phyloP scores from a whole-genome alignment of 1,139 yeast species.

The Candida glucosophila region DNA sequence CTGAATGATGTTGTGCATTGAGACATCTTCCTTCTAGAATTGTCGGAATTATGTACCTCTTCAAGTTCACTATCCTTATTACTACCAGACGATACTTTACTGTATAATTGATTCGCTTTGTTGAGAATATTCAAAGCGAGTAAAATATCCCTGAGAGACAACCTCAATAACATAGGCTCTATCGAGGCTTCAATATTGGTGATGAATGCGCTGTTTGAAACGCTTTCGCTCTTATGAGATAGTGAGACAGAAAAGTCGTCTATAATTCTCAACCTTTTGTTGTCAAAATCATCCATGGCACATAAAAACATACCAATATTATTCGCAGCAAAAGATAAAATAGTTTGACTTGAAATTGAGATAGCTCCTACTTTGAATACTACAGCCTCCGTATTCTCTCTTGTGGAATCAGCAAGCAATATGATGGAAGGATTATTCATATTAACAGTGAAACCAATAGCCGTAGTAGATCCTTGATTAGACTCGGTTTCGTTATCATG shows the following conservation, averaged over 20 bases:
- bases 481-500: neutral
- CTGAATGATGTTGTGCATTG: conserved; percentile 62
- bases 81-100: neutral
- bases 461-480: neutral
- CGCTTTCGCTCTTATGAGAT: conserved; percentile 63
- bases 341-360: conserved; percentile 59
- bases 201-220: conserved; percentile 46
- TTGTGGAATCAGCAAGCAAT: conserved; percentile 71
- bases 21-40: conserved; percentile 47
- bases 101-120: conserved; percentile 56
- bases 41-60: conserved; percentile 41
- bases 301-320: conserved; percentile 85
- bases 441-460: conserved; percentile 54
- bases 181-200: conserved; percentile 64
- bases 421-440: conserved; percentile 74
- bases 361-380: conserved; percentile 84
- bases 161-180: conserved; percentile 73
- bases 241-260: conserved; percentile 85
- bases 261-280: conserved; percentile 58
- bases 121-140: conserved; percentile 69
- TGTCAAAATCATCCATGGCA: conserved; percentile 58
- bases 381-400: conserved; percentile 69
- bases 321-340: conserved; percentile 58
- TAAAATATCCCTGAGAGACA: conserved; percentile 80
- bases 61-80: conserved; percentile 18